Percentiles rank a stretch among this genome's conserved stretches.
Conservation (phyloP, 2,329 filamentous ascomycete genomes). For the Truncatella angustata region DNA sequence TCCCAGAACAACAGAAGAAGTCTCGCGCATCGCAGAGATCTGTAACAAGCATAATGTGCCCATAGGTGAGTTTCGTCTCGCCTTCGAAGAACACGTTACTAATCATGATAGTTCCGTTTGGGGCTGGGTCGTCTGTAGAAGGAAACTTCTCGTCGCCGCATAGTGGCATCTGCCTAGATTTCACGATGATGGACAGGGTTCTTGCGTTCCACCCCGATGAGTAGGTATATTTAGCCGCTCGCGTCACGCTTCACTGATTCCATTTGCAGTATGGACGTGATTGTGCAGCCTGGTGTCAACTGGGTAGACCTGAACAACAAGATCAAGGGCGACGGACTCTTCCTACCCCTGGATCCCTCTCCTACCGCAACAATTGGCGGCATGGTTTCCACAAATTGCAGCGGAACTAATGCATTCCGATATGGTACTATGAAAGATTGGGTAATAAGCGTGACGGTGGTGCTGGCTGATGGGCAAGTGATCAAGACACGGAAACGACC, state of each 20-base stretch:
- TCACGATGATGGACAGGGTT: conserved; percentile 65
- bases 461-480: conserved; percentile 63
- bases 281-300: conserved; percentile 66
- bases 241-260: background rate
- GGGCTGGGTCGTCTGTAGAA: conserved; percentile 71
- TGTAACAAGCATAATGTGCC: conserved; percentile 64
- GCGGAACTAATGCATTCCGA: conserved; percentile 56
- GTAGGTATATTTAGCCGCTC: conserved; percentile 6
- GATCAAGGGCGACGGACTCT: conserved; percentile 61
- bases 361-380: conserved; percentile 58
- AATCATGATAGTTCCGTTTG: conserved; percentile 58
- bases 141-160: conserved; percentile 68
- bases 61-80: conserved; percentile 47
- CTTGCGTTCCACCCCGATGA: conserved; percentile 63
- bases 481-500: conserved; percentile 68
- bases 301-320: conserved; percentile 67
- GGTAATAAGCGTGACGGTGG: conserved; percentile 69
- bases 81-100: background rate
- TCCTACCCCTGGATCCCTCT: conserved; percentile 69
- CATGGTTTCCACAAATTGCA: conserved; percentile 68
- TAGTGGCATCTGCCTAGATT: conserved; percentile 69
- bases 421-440: conserved; percentile 79
- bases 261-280: conserved; percentile 58
- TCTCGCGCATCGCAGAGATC: conserved; percentile 59
- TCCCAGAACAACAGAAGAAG: conserved; percentile 62